phyloP scores from a whole-genome alignment of 345 rosid species.

The Citrus sinensis region DNA sequence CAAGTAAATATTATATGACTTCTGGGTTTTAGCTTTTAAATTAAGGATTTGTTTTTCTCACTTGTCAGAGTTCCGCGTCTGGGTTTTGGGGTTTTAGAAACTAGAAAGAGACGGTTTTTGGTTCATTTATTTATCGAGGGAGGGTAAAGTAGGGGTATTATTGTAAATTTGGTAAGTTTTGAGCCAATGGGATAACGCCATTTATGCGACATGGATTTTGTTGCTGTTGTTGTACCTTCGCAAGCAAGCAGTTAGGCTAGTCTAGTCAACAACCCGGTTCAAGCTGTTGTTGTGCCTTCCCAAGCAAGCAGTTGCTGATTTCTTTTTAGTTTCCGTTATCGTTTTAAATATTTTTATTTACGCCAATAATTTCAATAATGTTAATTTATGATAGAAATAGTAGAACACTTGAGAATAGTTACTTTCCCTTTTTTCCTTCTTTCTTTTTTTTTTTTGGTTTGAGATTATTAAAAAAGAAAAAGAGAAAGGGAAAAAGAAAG shows the following conservation, averaged over 20 bases:
- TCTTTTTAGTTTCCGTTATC: too few relatives aligned
- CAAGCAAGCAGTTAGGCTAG: too few relatives aligned
- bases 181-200: background rate
- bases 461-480: background rate
- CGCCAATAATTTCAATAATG: too few relatives aligned
- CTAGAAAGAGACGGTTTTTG: background rate
- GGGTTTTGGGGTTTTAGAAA: background rate
- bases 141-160: slow-evolving; percentile 4
- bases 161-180: background rate
- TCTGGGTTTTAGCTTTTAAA: background rate
- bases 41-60: background rate
- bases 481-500: background rate
- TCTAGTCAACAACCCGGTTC: too few relatives aligned
- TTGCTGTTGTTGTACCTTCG: background rate
- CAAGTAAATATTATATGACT: background rate
- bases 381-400: too few relatives aligned
- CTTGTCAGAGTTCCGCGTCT: background rate
- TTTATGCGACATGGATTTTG: background rate
- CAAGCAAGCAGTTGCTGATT: too few relatives aligned
- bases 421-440: too few relatives aligned
- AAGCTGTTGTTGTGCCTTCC: too few relatives aligned
- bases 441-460: too few relatives aligned
- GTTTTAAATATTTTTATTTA: too few relatives aligned
- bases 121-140: background rate
- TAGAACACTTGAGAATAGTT: too few relatives aligned